Evolutionary conservation across 352 stramenopile species (phyloP), one percentile per base, ranked within the genome.

Genomic region (Blastocystis sp.): DNA sequence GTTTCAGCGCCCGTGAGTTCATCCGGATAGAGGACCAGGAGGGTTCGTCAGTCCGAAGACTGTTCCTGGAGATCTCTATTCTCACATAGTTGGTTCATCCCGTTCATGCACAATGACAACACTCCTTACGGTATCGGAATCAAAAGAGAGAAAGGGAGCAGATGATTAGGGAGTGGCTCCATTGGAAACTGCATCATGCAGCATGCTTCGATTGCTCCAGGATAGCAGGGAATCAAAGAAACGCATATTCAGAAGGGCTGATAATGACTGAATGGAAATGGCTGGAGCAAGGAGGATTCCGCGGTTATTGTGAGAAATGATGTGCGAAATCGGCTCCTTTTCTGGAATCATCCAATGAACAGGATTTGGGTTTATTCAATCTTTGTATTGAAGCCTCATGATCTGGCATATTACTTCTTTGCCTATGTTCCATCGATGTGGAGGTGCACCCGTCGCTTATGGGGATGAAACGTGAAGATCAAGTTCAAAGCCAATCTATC

Each of bases 221-320:
- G 95, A 95, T 52, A 98, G 91, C 84, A 94, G 98, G 91, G 99
- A 98, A 90, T 99, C 98, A 88, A 99, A 96, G 90, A 99, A 99
- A 91, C 99, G 96, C 92, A 99, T 97, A 0, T 34, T 34, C 28
- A 0, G 28, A 34, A 34, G 28, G 0, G 28, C 28, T 0, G 28
- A 34, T 34, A 34, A 34, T 34, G 28, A 34, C 28, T 34, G 28
- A 0, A 0, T 34, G 28, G 28, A 34, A 34, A 34, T 34, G 28
- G 28, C 28, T 34, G 28, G 28, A 34, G 28, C 28, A 34, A 34
- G 28, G 28, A 34, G 28, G 28, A 34, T 34, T 0, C 28, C 28
- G 28, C 28, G 28, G 28, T 34, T 34, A 34, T 34, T 34, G 28
- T 34, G 28, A 34, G 28, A 34, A 34, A 34, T 34, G 28, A 34